Evolutionary conservation across 305 asterid species (phyloP).

Genomic region (Stenogyne calaminthoides): DNA sequence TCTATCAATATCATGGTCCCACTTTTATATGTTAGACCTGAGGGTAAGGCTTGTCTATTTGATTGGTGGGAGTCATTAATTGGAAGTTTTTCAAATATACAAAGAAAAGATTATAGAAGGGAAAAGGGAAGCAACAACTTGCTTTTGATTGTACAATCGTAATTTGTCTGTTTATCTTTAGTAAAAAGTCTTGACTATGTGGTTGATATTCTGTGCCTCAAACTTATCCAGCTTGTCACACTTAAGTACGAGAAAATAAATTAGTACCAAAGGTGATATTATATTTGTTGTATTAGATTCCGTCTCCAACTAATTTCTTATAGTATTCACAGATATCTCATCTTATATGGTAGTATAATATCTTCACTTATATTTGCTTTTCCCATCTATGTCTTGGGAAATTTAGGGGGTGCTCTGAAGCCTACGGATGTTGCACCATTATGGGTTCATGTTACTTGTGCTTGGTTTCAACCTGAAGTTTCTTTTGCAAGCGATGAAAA

Average conservation of each 20-base stretch:
- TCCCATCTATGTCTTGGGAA: slow-evolving; percentile 28
- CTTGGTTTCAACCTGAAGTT: slow-evolving; percentile 99
- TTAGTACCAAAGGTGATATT: slow-evolving; percentile 9
- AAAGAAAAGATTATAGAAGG: slow-evolving; percentile 17
- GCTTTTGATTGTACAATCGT: slow-evolving; percentile 1
- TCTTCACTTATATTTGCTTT: slow-evolving; percentile 14
- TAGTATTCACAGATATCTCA: slow-evolving; percentile 10
- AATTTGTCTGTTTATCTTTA: not conserved
- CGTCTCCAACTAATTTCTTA: slow-evolving; percentile 8
- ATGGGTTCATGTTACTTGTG: slow-evolving; percentile 99
- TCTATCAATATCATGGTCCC: not conserved
- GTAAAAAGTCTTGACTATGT: not conserved
- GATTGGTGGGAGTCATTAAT: slow-evolving; percentile 22
- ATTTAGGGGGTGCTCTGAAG: slow-evolving; percentile 93
- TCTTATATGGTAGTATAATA: slow-evolving; percentile 13
- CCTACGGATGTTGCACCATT: slow-evolving; percentile 82
- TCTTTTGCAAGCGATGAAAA: slow-evolving; percentile 89
- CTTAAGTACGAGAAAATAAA: slow-evolving; percentile 2
- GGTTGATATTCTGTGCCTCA: slow-evolving; percentile 14
- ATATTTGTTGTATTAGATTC: not conserved
- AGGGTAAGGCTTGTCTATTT: slow-evolving; percentile 10
- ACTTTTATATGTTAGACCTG: slow-evolving; percentile 13
- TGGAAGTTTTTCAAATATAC: not conserved
- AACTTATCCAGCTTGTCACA: slow-evolving; percentile 15
- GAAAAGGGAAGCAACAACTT: not conserved